These are phyloP conservation scores for Solanum pennellii DNA, from an alignment of 257 asterid species.

Conservation along the genomic window DNA sequence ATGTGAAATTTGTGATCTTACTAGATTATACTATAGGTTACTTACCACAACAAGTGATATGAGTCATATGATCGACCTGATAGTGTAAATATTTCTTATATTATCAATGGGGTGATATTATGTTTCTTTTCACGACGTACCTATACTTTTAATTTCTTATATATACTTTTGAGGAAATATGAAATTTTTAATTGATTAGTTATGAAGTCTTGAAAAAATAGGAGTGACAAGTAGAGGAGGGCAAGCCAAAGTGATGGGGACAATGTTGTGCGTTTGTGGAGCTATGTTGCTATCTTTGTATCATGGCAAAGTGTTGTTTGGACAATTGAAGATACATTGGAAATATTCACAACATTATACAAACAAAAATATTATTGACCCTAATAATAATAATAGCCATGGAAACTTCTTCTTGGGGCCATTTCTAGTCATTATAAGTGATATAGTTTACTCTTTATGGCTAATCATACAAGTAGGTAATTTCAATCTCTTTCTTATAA, in stretches of 20 bases:
- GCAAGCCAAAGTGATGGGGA: slow-evolving; percentile 58
- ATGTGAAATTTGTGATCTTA: too few species aligned
- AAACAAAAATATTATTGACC: neutral
- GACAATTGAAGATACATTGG: slow-evolving; percentile 54
- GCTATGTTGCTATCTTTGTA: slow-evolving; percentile 60
- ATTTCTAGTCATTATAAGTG: slow-evolving; percentile 49
- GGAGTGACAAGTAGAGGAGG: slow-evolving; percentile 51
- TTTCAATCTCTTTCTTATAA: too few species aligned
- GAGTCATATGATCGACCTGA: too few species aligned
- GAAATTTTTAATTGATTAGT: too few species aligned
- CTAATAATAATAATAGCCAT: slow-evolving; percentile 13
- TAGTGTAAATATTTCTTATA: too few species aligned
- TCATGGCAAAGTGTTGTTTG: slow-evolving; percentile 44
- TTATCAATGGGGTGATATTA: too few species aligned
- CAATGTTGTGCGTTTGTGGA: slow-evolving; percentile 61
- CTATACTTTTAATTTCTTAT: too few species aligned
- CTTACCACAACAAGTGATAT: too few species aligned
- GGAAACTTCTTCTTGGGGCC: slow-evolving; percentile 46
- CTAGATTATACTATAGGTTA: too few species aligned
- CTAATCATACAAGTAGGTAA: slow-evolving; percentile 50
- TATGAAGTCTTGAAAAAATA: slow-evolving; percentile 44
- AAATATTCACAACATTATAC: slow-evolving; percentile 31
- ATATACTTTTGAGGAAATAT: too few species aligned
- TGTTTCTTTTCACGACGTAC: too few species aligned
- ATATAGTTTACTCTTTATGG: slow-evolving; percentile 71